Conservation (phyloP, 2,329 filamentous ascomycete species). For the Penicillium sp. region DNA sequence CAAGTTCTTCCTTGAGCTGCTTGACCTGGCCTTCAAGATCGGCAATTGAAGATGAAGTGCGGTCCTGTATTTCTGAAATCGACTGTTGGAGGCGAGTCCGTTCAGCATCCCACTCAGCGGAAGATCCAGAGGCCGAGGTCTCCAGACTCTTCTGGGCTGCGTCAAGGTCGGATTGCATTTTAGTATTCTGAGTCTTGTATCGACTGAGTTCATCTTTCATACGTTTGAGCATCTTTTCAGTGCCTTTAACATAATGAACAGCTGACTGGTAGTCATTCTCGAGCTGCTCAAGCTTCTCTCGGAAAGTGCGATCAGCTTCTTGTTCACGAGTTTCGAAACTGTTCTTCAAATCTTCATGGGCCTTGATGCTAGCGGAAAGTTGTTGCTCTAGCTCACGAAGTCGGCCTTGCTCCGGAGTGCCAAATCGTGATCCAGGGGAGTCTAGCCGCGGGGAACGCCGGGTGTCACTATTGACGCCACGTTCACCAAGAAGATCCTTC, state of each 20-base stretch:
- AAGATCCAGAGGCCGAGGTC: constrained; percentile 43
- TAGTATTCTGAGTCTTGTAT: constrained; percentile 82
- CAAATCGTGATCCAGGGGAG: constrained; percentile 71
- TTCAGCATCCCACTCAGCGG: constrained; percentile 72
- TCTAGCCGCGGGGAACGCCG: constrained; percentile 70
- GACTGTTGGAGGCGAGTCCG: constrained; percentile 65
- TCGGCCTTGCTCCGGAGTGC: constrained; percentile 74
- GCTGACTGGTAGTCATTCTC: constrained; percentile 98
- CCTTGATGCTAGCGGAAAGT: constrained; percentile 70
- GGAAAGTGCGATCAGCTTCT: constrained; percentile 83
- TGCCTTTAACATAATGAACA: constrained; percentile 96
- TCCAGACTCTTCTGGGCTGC: constrained; percentile 58
- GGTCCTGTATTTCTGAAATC: constrained; percentile 67
- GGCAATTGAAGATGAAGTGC: constrained; percentile 64
- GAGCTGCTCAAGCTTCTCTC: constrained; percentile 88
- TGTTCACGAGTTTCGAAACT: constrained; percentile 76
- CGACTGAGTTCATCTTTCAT: constrained; percentile 96
- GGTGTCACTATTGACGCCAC: constrained; percentile 72
- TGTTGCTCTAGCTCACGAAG: constrained; percentile 86
- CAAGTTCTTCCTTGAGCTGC: constrained; percentile 68
- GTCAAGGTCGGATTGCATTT: constrained; percentile 78
- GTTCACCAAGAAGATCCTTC: constrained; percentile 86
- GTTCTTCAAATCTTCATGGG: constrained; percentile 81
- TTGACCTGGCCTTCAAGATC: constrained; percentile 71
- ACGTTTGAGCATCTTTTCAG: constrained; percentile 97